Evolutionary conservation across 164 flowering plant genomes (phyloP).

Genomic region (Protea cynaroides): DNA sequence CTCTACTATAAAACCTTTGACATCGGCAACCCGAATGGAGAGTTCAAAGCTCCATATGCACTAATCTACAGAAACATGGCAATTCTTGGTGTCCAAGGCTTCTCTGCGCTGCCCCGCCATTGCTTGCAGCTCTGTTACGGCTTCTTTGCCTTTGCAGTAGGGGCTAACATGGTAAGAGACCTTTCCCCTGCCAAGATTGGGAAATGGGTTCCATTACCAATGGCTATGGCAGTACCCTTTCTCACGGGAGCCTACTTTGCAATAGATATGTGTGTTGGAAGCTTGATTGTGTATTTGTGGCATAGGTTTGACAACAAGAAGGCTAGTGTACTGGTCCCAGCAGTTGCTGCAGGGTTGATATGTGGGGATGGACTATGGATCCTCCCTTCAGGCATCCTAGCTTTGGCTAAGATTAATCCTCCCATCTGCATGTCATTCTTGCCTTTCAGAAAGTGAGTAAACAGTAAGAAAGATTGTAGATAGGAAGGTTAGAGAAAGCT

Average conservation of each 20-base stretch:
- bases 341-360: constrained; percentile 60
- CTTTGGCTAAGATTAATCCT: constrained; percentile 3
- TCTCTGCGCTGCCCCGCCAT: constrained; percentile 59
- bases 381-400: constrained; percentile 24
- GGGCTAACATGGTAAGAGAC: constrained; percentile 38
- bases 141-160: constrained; percentile 45
- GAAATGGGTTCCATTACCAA: constrained; percentile 53
- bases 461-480: no score
- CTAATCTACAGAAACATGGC: constrained; percentile 71
- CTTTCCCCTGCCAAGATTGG: constrained; percentile 28
- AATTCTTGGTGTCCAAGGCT: constrained; percentile 49
- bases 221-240: constrained; percentile 60
- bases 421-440: constrained; percentile 6
- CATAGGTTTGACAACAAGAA: constrained; percentile 32
- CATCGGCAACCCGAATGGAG: constrained; percentile 67
- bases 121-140: constrained; percentile 58
- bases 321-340: constrained; percentile 59
- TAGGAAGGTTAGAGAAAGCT: no score
- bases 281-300: constrained; percentile 52
- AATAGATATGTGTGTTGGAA: constrained; percentile 81
- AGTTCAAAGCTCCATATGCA: constrained; percentile 63
- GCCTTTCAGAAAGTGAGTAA: not conserved
- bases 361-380: constrained; percentile 9
- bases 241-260: constrained; percentile 52
- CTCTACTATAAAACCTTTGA: constrained; percentile 69